A percentile compares a stretch with the other conserved stretches of the same genome.
Evolutionary conservation across 2,329 filamentous ascomycete species (phyloP).

Genomic region (Ceratocystis cacaofunesta): DNA sequence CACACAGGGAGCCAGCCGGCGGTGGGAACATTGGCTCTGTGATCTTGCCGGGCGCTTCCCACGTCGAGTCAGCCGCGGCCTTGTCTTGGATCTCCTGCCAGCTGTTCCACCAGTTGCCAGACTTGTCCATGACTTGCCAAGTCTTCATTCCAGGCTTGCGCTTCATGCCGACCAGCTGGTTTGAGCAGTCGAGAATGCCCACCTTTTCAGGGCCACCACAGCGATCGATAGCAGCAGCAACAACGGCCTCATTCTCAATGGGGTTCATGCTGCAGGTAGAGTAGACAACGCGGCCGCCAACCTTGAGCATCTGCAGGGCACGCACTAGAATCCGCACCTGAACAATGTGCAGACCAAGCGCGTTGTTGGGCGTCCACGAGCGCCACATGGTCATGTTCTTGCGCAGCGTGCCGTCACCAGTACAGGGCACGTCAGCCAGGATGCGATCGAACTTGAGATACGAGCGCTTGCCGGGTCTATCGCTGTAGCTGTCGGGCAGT

Average conservation of each 20-base stretch:
- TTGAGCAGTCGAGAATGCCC: slow-evolving; percentile 67
- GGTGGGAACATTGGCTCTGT: slow-evolving; percentile 71
- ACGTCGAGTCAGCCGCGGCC: slow-evolving; percentile 41
- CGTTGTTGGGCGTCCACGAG: slow-evolving; percentile 82
- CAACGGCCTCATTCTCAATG: slow-evolving; percentile 87
- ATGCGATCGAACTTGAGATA: slow-evolving; percentile 97
- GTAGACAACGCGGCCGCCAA: slow-evolving; percentile 87
- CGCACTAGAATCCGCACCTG: slow-evolving; percentile 83
- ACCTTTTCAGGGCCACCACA: slow-evolving; percentile 76
- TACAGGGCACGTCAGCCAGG: slow-evolving; percentile 90
- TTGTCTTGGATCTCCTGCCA: slow-evolving; percentile 70
- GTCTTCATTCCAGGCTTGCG: slow-evolving; percentile 59
- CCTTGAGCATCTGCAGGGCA: slow-evolving; percentile 89
- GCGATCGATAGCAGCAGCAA: slow-evolving; percentile 74
- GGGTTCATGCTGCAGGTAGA: slow-evolving; percentile 99
- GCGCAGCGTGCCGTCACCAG: slow-evolving; percentile 80
- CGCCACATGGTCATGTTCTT: slow-evolving; percentile 94
- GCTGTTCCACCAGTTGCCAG: slow-evolving; percentile 59
- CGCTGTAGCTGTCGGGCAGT: slow-evolving; percentile 46
- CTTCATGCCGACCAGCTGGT: slow-evolving; percentile 61
- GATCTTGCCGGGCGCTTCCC: slow-evolving; percentile 50
- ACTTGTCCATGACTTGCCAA: slow-evolving; percentile 89
- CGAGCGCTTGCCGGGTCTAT: slow-evolving; percentile 40
- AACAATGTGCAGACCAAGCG: slow-evolving; percentile 70
- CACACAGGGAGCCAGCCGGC: slow-evolving; percentile 36